Evolutionary conservation across 305 asterid genomes (phyloP).

Genomic region (Solanum hybrid): DNA sequence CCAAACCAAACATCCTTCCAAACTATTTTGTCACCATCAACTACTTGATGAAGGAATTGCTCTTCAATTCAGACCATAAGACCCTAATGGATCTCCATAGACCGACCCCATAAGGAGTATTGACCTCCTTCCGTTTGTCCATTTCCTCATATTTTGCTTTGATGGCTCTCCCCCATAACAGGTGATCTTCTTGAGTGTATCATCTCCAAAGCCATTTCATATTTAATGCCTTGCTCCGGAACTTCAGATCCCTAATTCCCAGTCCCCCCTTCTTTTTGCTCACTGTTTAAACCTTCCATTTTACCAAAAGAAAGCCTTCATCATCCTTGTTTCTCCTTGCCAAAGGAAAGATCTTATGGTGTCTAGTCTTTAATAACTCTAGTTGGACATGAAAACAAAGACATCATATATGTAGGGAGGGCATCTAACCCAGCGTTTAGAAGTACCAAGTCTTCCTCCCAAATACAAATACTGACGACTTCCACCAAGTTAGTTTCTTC

Average conservation of each 20-base stretch:
- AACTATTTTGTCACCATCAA: background rate
- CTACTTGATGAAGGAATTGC: background rate
- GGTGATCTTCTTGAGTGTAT: background rate
- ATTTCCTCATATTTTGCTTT: background rate
- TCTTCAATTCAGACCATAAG: background rate
- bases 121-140: background rate
- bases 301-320: background rate
- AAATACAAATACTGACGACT: background rate
- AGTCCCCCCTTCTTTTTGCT: background rate
- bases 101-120: background rate
- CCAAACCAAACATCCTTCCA: background rate
- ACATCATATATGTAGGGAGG: background rate
- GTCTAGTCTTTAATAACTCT: background rate
- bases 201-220: background rate
- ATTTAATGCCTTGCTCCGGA: background rate
- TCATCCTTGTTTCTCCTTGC: background rate
- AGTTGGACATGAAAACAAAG: background rate
- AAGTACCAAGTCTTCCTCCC: background rate
- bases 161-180: background rate
- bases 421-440: background rate
- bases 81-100: background rate
- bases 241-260: background rate
- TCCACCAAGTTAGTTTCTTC: background rate
- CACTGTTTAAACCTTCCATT: background rate
- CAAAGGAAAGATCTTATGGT: background rate